Base-by-base conservation (phyloP, 2,329 filamentous ascomycete species). In the Fusarium chlamydosporum region DNA sequence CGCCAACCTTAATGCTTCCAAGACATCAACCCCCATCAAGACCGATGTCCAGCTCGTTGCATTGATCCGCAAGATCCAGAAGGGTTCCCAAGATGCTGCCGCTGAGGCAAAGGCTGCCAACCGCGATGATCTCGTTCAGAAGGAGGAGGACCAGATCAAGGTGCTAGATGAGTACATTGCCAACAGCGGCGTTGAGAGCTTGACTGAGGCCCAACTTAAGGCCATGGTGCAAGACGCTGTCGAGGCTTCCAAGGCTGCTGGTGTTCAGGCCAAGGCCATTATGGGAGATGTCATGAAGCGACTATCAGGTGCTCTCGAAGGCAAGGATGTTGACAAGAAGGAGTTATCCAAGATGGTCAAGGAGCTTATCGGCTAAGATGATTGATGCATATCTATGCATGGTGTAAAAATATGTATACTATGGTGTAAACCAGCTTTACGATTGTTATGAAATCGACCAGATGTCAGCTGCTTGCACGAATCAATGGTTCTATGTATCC, bases 1-100 rank as follows among this genome's bases (percentile, higher is more conserved):
- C 33, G 86, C 91, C 66, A 88, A 91, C 65, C 89, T 90, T 72
- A 94, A 94, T 79, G 89, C 91, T 34, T 90, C 89, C 76, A 94
- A 94, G 80, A 93, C 91, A 15, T 76, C 84, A 38, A 83, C 81
- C 38, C 92, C 92, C n/a, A 87, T 94, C 74, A 83, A 82, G 56
- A 92, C 88, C 23, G 91, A 95, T 77, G 84, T 86, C 67, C 87
- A 91, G 74, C 83, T 95, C 56, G 86, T 93, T 29, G 81, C 84
- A 9, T 82, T 94, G 48, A 84, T 96, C 57, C 85, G 87, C 67
- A 91, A 89, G 79, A 86, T 88, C 52, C 85, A 86, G 23, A 84
- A 85, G 42, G 82, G 85, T 3, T 83, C 85, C 6, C 80, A 85
- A 50, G 86, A 89, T 18, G 88, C 92, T 2, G 83, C 83, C 16